Evolutionary conservation across 176 grass and related monocot genomes (phyloP), one percentile per base, ranked within the genome.

Genomic region (Triticum dicoccoides): DNA sequence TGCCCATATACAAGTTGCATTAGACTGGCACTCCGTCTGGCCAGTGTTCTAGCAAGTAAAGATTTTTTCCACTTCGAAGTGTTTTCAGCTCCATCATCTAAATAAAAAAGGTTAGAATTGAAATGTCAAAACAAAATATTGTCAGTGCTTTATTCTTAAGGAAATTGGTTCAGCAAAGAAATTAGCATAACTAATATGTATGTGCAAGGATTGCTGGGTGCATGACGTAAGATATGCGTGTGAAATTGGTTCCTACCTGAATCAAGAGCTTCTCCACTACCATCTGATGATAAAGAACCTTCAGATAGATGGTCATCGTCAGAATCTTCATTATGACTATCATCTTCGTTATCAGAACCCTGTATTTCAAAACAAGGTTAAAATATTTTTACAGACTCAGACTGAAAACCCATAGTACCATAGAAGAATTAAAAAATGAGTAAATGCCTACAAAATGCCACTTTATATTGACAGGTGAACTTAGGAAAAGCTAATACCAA

Each of bases 1-100:
- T 92, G 85, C 14, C 89, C 97, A 29, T 98, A 98, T 15, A 99
- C 94, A 88, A 91, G 87, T 83, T 94, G 94, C 92, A 96, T 99
- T 49, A 99, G 65, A 80, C 91, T 99, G 61, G 73, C 87, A 93
- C 81, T 90, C 63, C 75, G 89, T 80, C 44, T 91, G 21, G 87
- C 84, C 54, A 88, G 61, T 88, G 90, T 92, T 65, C 87, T 94
- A 35, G 69, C 90, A 83, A 96, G 82, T 78, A 98, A 86, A 42
- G 92, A 88, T 85, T 94, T 86, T 82, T 96, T 99, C 97, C 97
- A 99, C 67, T 96, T 99, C 9, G 94, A 92, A 75, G 88, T 83
- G 74, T 96, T 96, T 30, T 84, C 84, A 63, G 38, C 35, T 71
- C 94, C 90, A 65, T 85, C 84, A 56, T 89, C 97, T 99, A 71